Evolutionary conservation across 2,329 filamentous ascomycete species (phyloP).

Genomic region (Aspergillus sp.): DNA sequence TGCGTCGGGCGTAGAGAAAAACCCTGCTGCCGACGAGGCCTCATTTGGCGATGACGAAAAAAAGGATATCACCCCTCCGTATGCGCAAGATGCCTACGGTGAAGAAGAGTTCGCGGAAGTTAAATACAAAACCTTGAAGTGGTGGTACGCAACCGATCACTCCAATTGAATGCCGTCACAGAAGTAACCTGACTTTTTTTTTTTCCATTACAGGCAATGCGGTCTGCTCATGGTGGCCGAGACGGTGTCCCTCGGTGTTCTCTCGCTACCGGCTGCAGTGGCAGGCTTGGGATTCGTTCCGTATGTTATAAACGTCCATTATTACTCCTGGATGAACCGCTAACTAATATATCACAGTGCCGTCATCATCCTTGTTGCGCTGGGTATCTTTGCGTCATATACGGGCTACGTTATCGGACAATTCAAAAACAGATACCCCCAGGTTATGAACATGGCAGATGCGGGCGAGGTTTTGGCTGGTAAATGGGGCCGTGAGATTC

Average conservation of each 20-base stretch:
- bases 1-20: conserved; percentile 11
- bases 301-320: conserved; percentile 26
- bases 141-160: conserved; percentile 34
- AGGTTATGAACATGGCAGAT: conserved; percentile 67
- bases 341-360: conserved; percentile 34
- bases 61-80: conserved; percentile 20
- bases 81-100: conserved; percentile 39
- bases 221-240: conserved; percentile 59
- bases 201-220: conserved; percentile 42
- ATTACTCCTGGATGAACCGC: neutral
- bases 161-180: neutral
- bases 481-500: conserved; percentile 59
- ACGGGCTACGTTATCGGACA: conserved; percentile 62
- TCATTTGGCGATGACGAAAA: conserved; percentile 21
- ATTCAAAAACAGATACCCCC: conserved; percentile 57
- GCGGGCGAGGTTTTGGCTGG: conserved; percentile 64
- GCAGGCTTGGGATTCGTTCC: conserved; percentile 55
- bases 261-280: conserved; percentile 55
- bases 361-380: conserved; percentile 52
- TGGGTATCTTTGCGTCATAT: conserved; percentile 60
- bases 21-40: conserved; percentile 6
- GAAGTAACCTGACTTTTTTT: conserved; percentile 22
- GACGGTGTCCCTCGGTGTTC: conserved; percentile 57
- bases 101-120: conserved; percentile 44
- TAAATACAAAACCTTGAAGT: conserved; percentile 53